phyloP scores from a whole-genome alignment of 129 eudicot species.

The Chrysanthemum makinoi region DNA sequence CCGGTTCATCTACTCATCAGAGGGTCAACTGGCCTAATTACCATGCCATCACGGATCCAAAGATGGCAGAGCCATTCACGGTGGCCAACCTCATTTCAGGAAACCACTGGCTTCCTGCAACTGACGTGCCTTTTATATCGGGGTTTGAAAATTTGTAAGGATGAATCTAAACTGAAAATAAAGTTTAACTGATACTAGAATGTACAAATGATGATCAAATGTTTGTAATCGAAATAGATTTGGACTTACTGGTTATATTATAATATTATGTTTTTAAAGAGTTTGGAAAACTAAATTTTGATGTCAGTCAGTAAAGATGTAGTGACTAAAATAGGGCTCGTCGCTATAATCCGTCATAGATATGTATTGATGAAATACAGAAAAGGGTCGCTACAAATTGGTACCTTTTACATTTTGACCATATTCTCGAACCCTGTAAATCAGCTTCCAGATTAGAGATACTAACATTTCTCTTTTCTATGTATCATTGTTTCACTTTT shows the following conservation, averaged over 20 bases:
- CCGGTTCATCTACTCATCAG: conserved; percentile 36
- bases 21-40: conserved; percentile 47
- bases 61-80: conserved; percentile 22
- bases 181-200: not conserved
- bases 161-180: not conserved
- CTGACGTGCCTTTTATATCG: conserved; percentile 37
- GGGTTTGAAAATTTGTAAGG: conserved; percentile 11
- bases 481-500: no score
- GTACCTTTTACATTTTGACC: no score
- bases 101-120: conserved; percentile 39
- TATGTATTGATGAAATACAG: not conserved
- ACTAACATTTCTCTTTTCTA: no score
- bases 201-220: conserved; percentile 4
- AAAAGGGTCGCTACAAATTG: no score
- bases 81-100: conserved; percentile 32
- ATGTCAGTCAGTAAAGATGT: not conserved
- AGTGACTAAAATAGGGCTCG: no score
- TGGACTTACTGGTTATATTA: not conserved
- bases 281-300: conserved; percentile 9
- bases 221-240: not conserved
- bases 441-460: no score
- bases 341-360: no score
- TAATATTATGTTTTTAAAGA: not conserved
- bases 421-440: no score
- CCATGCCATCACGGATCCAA: conserved; percentile 14